A percentile compares a stretch with the other conserved stretches of the same genome.
Conservation (phyloP, 2,329 filamentous ascomycete genomes). For the Diaporthe sp. region DNA sequence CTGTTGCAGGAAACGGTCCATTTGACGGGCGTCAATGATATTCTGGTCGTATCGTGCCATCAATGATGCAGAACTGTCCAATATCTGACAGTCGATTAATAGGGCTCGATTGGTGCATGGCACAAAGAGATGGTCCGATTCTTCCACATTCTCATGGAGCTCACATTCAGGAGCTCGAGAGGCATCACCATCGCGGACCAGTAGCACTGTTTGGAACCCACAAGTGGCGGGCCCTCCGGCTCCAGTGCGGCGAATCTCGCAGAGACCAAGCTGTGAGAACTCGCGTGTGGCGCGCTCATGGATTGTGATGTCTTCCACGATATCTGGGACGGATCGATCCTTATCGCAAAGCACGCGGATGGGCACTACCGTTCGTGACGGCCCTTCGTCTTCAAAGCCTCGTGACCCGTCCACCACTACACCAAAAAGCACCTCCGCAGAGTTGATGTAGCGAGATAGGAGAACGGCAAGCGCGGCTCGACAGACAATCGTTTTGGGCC, state of each 20-base stretch:
- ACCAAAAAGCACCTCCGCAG: background rate
- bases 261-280: background rate
- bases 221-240: background rate
- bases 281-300: background rate
- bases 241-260: background rate
- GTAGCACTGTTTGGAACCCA: background rate
- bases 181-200: background rate
- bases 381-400: background rate
- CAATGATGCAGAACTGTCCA: background rate
- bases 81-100: background rate
- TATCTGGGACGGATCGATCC: background rate
- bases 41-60: background rate
- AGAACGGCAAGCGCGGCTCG: background rate
- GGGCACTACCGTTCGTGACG: background rate
- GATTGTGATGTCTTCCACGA: background rate
- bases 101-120: background rate
- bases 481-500: background rate
- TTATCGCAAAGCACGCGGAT: background rate
- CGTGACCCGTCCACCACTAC: background rate
- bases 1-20: background rate
- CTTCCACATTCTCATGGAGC: background rate
- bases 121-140: background rate
- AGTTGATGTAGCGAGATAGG: background rate
- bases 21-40: background rate
- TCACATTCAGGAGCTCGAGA: background rate